Percentiles rank a stretch among this genome's conserved stretches.
Conservation (phyloP, 2,329 filamentous ascomycete species). For the Orbilia javanica region DNA sequence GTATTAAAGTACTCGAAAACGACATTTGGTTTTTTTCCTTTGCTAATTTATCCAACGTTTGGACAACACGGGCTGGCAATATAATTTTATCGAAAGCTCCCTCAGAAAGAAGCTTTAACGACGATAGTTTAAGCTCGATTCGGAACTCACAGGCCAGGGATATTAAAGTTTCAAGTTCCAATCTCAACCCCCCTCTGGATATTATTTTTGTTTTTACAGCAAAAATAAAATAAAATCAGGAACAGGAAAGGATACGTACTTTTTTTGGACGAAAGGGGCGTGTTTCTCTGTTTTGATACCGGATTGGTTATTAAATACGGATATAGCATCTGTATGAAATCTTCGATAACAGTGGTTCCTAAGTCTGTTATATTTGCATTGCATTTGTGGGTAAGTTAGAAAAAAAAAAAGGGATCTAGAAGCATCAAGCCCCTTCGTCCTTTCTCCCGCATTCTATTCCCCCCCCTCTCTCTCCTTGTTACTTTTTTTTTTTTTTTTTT, state of each 20-base stretch:
- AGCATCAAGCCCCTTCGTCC: constrained; percentile 2
- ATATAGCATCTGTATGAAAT: constrained; percentile 25
- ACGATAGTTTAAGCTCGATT: constrained; percentile 27
- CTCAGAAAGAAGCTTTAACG: constrained; percentile 7
- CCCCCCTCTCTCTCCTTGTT: background rate
- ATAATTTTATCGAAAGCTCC: constrained; percentile 2
- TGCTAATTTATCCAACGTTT: constrained; percentile 20
- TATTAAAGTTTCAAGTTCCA: constrained; percentile 20
- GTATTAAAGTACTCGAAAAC: background rate
- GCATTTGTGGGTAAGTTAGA: background rate
- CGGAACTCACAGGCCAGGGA: constrained; percentile 28
- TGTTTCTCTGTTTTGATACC: constrained; percentile 17
- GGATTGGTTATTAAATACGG: background rate
- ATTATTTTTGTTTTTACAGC: background rate
- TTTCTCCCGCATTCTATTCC: background rate
- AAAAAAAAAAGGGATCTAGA: constrained; percentile 10
- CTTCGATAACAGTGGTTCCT: constrained; percentile 9
- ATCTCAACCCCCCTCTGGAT: background rate
- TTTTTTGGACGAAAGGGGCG: background rate
- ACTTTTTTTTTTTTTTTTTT: background rate
- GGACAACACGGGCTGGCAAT: constrained; percentile 22
- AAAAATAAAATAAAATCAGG: background rate
- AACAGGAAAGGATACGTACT: background rate
- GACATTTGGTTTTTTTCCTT: background rate
- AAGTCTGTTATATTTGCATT: background rate